A percentile compares a stretch with the other conserved stretches of the same genome.
phyloP scores from a whole-genome alignment of 2,329 filamentous ascomycete species.

The Xylariaceae sp. region DNA sequence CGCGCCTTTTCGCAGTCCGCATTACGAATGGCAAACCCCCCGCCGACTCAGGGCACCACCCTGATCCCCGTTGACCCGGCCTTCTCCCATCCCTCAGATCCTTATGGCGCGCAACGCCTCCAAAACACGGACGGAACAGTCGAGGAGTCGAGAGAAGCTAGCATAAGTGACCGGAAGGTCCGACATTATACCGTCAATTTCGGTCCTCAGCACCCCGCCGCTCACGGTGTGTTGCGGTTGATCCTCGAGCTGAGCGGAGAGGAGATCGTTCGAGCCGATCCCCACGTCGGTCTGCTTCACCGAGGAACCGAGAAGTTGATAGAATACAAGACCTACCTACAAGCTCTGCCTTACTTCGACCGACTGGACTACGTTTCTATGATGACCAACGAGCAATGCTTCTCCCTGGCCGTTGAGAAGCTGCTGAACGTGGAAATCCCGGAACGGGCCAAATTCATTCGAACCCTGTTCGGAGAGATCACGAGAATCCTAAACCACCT shows the following conservation, averaged over 20 bases:
- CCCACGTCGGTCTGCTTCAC: constrained; percentile 94
- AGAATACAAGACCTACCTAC: constrained; percentile 99
- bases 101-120: constrained; percentile 49
- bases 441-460: constrained; percentile 93
- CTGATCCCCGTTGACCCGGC: constrained; percentile 67
- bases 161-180: constrained; percentile 74
- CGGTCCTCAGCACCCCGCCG: constrained; percentile 96
- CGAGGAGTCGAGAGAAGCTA: constrained; percentile 52
- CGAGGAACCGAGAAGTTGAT: constrained; percentile 99
- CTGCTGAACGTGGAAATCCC: constrained; percentile 96
- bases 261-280: constrained; percentile 94
- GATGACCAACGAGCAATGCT: constrained; percentile 99
- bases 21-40: constrained; percentile 64
- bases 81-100: constrained; percentile 57
- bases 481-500: constrained; percentile 94
- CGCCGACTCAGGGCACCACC: constrained; percentile 56
- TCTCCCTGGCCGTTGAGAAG: constrained; percentile 94
- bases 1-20: constrained; percentile 68
- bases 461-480: constrained; percentile 93
- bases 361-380: constrained; percentile 98
- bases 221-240: constrained; percentile 94
- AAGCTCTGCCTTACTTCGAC: constrained; percentile 98
- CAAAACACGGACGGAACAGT: constrained; percentile 46
- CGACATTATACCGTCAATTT: constrained; percentile 99
- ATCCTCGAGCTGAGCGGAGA: constrained; percentile 98